Conservation (phyloP, 2,329 filamentous ascomycete species). For the Hawksworthiomyces lignivorus region DNA sequence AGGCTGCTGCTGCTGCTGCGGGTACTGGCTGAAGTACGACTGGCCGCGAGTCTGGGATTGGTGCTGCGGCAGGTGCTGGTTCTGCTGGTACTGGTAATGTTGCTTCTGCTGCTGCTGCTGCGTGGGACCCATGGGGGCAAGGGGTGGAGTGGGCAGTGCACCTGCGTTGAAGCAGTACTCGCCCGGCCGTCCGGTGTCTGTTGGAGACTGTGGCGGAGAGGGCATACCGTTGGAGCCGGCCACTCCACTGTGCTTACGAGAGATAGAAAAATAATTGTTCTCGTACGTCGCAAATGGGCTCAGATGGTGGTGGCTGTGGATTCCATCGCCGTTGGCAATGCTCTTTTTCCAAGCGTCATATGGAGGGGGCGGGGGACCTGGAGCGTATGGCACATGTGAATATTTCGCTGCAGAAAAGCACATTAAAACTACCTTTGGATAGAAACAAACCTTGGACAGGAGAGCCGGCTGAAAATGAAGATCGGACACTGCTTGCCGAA, state of each 20-base stretch:
- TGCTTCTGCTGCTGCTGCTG: background rate
- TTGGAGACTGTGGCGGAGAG: slow-evolving; percentile 15
- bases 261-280: slow-evolving; percentile 11
- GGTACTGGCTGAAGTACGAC: slow-evolving; percentile 5
- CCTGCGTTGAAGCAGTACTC: background rate
- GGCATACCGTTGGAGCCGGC: slow-evolving; percentile 9
- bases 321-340: background rate
- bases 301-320: background rate
- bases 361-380: slow-evolving; percentile 9
- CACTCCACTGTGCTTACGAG: background rate
- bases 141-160: background rate
- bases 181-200: background rate
- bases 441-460: background rate
- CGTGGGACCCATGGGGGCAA: background rate
- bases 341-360: slow-evolving; percentile 12
- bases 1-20: background rate
- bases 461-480: slow-evolving; percentile 6
- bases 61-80: background rate
- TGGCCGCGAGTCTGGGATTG: background rate
- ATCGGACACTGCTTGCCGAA: slow-evolving; percentile 7
- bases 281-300: slow-evolving; percentile 7
- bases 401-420: no score
- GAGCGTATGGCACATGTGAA: slow-evolving; percentile 3
- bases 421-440: no score
- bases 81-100: background rate